Conservation (phyloP, 345 rosid species). For the Schrenkiella parvula region DNA sequence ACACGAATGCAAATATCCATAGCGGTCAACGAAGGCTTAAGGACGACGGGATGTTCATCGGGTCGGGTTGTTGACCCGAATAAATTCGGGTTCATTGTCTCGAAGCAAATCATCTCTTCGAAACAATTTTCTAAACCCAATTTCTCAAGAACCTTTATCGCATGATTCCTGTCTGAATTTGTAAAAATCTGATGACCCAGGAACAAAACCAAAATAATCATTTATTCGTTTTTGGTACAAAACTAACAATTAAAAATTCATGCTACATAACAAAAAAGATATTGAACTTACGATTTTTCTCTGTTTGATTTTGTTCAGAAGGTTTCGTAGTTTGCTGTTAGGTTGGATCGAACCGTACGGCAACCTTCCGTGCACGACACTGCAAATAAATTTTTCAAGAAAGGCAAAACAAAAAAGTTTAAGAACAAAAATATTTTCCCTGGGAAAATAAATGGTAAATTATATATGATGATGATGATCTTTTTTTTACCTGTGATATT, state of each 20-base stretch:
- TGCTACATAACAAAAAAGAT: neutral
- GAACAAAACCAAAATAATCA: neutral
- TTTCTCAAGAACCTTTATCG: constrained; percentile 46
- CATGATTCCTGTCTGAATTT: constrained; percentile 85
- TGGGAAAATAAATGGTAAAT: neutral
- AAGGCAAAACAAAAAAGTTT: neutral
- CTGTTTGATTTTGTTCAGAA: constrained; percentile 57
- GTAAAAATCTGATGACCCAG: constrained; percentile 59
- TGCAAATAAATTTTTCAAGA: constrained; percentile 17
- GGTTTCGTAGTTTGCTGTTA: constrained; percentile 53
- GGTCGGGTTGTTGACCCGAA: constrained; percentile 48
- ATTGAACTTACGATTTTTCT: constrained; percentile 59
- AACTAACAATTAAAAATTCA: neutral
- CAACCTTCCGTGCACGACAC: constrained; percentile 94
- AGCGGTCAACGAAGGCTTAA: constrained; percentile 78
- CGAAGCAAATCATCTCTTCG: constrained; percentile 79
- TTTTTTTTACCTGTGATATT: constrained; percentile 64
- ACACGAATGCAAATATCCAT: constrained; percentile 62
- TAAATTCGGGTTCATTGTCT: constrained; percentile 83
- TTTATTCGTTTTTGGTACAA: neutral
- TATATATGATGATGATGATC: neutral
- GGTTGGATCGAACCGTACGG: constrained; percentile 77
- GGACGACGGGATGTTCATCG: constrained; percentile 66
- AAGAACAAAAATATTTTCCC: neutral
- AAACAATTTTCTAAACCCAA: constrained; percentile 75